Evolutionary conservation across 2,329 filamentous ascomycete genomes (phyloP), one percentile per base, ranked within the genome.

Genomic region (Plenodomus biglobosus): DNA sequence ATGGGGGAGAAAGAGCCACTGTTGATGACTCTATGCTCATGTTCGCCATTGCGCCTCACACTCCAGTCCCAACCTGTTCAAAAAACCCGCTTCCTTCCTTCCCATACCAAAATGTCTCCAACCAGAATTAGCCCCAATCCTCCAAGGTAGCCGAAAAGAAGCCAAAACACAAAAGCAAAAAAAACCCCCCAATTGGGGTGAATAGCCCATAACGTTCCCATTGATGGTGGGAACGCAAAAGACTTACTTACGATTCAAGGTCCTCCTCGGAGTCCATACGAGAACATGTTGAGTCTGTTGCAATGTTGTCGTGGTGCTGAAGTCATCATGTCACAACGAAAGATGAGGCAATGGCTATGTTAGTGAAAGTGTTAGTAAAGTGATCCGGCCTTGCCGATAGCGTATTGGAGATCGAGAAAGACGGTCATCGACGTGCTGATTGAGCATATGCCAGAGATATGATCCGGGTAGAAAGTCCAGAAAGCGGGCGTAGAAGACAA

Each of bases 401-500:
- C 27, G 27, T 32, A 32, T 32, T 32, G 27, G 11, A 8, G 8
- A 32, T 32, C 27, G 6, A 11, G 15, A 15, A 32, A 32, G 27
- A 24, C 3, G 27, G 27, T 32, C 13, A 6, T 32, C 27, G 11
- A 32, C 27, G 15, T 32, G 27, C 27, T 32, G 27, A 32, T 32
- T 15, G 27, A 32, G 27, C 27, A 32, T 32, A 11, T 32, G 27
- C 27, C 27, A 32, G 7, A 32, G 27, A 15, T 32, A 11, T 32
- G 7, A 11, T 32, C 11, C 27, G 11, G 13, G 13, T 7, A 15
- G 13, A 32, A 15, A 15, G 6, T 32, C 27, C 27, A 11, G 8
- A 37, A 47, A 34, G 40, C 39, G 44, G 37, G 27, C 11, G 27
- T 7, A 15, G 27, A 32, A 32, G 11, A 32, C 27, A 32, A 46